Percentiles rank a stretch among this genome's conserved stretches.
phyloP scores from a whole-genome alignment of 2,329 filamentous ascomycete genomes.

The Ramularia collo-cygni region DNA sequence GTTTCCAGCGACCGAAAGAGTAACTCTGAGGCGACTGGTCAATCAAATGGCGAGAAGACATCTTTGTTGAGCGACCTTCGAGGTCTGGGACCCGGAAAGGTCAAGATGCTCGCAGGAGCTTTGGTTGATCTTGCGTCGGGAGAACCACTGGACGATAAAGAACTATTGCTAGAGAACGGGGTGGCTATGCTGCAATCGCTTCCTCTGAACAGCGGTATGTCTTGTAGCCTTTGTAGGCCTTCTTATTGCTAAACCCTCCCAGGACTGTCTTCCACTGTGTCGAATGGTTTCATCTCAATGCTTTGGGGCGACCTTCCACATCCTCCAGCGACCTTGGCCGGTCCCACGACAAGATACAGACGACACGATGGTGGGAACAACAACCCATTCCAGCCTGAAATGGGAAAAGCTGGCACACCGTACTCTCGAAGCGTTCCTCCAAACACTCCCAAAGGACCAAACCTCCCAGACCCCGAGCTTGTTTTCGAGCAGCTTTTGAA shows the following conservation, averaged over 20 bases:
- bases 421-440: constrained; percentile 42
- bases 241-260: no score
- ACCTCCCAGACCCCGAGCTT: constrained; percentile 43
- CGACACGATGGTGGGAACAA: constrained; percentile 41
- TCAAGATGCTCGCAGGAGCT: constrained; percentile 34
- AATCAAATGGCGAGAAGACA: constrained; percentile 32
- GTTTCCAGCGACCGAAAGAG: constrained; percentile 36
- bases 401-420: constrained; percentile 47
- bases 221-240: no score
- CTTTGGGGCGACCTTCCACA: constrained; percentile 49
- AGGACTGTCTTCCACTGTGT: constrained; percentile 42
- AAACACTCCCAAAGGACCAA: constrained; percentile 44
- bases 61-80: constrained; percentile 35
- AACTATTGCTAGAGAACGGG: constrained; percentile 45
- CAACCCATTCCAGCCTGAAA: constrained; percentile 45
- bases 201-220: constrained; percentile 42
- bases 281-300: constrained; percentile 47
- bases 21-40: constrained; percentile 31
- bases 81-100: constrained; percentile 35
- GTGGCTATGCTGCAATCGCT: constrained; percentile 47
- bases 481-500: constrained; percentile 42
- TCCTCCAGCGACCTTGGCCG: constrained; percentile 41
- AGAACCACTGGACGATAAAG: constrained; percentile 43
- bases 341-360: constrained; percentile 40
- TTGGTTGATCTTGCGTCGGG: constrained; percentile 39